Evolutionary conservation across 2,329 filamentous ascomycete genomes (phyloP).

Genomic region (Beauveria rudraprayagi): DNA sequence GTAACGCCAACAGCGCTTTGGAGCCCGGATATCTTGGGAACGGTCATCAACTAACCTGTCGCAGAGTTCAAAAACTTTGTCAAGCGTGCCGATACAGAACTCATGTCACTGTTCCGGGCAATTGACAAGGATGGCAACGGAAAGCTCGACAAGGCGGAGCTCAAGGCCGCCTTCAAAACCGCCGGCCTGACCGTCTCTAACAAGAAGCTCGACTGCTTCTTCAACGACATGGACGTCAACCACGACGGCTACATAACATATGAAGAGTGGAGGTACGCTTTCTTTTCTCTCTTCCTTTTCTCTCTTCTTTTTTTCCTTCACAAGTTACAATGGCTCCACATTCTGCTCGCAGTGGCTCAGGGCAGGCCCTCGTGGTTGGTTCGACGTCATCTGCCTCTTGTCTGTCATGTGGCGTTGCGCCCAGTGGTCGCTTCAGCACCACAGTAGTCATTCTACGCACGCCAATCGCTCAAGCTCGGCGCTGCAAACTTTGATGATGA

Average conservation of each 20-base stretch:
- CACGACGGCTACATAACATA: slow-evolving; percentile 83
- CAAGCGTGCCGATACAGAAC: slow-evolving; percentile 74
- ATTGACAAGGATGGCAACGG: slow-evolving; percentile 85
- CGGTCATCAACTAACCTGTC: not conserved
- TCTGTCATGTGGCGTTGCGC: slow-evolving; percentile 18
- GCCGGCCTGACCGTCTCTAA: slow-evolving; percentile 73
- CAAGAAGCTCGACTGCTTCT: slow-evolving; percentile 75
- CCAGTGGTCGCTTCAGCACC: not conserved
- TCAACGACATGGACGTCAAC: slow-evolving; percentile 82
- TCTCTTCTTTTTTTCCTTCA: not conserved
- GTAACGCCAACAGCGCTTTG: slow-evolving; percentile 37
- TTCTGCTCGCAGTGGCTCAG: not conserved
- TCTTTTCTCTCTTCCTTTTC: slow-evolving; percentile 11
- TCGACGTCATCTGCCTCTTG: slow-evolving; percentile 17
- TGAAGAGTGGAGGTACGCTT: slow-evolving; percentile 88
- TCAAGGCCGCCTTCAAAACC: slow-evolving; percentile 67
- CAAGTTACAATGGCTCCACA: not conserved
- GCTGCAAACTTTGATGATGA: not conserved
- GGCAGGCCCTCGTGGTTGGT: not conserved
- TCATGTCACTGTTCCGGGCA: slow-evolving; percentile 71
- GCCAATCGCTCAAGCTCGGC: not conserved
- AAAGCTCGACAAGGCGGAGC: slow-evolving; percentile 76
- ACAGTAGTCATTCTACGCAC: not conserved
- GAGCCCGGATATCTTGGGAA: not conserved
- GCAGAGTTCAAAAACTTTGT: slow-evolving; percentile 87